phyloP scores from a whole-genome alignment of 1,284 basidiomycete species.

The Pseudozyma thailandica region DNA sequence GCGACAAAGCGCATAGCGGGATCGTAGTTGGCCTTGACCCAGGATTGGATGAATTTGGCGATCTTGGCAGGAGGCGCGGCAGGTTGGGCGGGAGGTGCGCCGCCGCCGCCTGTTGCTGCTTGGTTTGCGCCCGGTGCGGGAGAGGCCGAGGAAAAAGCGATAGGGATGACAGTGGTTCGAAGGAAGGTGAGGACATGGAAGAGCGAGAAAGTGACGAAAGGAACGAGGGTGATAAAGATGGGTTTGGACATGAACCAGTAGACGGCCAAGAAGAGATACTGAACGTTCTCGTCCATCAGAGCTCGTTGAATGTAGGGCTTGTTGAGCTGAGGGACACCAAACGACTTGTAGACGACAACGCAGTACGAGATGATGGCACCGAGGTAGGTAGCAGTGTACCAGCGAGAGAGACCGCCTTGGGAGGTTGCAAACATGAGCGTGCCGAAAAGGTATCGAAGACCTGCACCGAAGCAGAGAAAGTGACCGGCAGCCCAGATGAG shows the following conservation, averaged over 20 bases:
- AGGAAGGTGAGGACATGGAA: constrained; percentile 67
- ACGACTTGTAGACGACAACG: constrained; percentile 68
- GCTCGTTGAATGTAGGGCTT: constrained; percentile 67
- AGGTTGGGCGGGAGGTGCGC: constrained; percentile 31
- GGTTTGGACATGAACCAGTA: constrained; percentile 68
- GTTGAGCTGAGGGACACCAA: constrained; percentile 65
- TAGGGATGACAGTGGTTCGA: constrained; percentile 60
- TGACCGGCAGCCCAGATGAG: constrained; percentile 68
- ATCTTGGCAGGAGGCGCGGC: constrained; percentile 51
- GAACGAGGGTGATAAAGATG: constrained; percentile 67
- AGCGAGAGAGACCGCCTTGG: constrained; percentile 53
- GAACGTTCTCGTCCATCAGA: constrained; percentile 68
- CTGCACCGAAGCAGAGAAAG: constrained; percentile 65
- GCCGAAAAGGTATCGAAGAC: constrained; percentile 62
- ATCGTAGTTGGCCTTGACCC: constrained; percentile 68
- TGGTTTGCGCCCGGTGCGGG: constrained; percentile 32
- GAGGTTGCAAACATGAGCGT: constrained; percentile 52
- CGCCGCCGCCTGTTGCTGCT: constrained; percentile 22
- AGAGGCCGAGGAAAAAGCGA: constrained; percentile 49
- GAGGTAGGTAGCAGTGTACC: constrained; percentile 64
- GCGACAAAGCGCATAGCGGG: constrained; percentile 68
- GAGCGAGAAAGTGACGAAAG: constrained; percentile 67
- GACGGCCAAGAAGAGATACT: constrained; percentile 66
- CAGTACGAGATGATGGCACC: constrained; percentile 68
- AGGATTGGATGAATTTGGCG: constrained; percentile 64